Evolutionary conservation across 2,329 filamentous ascomycete genomes (phyloP).

Genomic region (Pseudogymnoascus sp.): DNA sequence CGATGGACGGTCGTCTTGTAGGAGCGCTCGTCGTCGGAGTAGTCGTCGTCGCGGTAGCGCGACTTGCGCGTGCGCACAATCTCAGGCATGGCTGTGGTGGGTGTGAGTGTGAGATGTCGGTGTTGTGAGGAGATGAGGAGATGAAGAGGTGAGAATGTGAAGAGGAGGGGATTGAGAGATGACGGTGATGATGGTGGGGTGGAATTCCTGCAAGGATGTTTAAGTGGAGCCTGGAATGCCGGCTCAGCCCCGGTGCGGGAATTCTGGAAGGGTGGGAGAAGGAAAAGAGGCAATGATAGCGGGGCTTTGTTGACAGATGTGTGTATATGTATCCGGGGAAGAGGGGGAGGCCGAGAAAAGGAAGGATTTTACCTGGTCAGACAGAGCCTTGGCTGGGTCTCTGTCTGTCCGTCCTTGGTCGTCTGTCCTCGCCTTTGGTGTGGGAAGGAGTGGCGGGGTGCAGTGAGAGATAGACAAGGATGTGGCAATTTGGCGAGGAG

Average conservation of each 20-base stretch:
- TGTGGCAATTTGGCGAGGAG: neutral
- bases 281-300: neutral
- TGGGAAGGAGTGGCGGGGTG: neutral
- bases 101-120: neutral
- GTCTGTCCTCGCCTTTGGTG: neutral
- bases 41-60: conserved; percentile 24
- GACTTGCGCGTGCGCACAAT: conserved; percentile 10
- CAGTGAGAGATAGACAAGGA: conserved; percentile 1
- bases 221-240: conserved; percentile 5
- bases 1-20: conserved; percentile 26
- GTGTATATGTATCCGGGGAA: neutral
- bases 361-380: neutral
- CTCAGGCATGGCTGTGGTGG: conserved; percentile 10
- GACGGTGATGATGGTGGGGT: conserved; percentile 3
- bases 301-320: neutral
- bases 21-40: conserved; percentile 24
- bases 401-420: neutral
- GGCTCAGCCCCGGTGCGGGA: neutral
- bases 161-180: neutral
- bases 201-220: neutral
- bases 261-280: neutral
- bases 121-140: neutral
- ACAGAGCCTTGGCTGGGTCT: neutral
- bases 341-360: neutral
- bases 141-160: neutral